These are phyloP conservation scores for Metschnikowia vanudenii DNA, from an alignment of 805 yeast species.

Conservation along the genomic window DNA sequence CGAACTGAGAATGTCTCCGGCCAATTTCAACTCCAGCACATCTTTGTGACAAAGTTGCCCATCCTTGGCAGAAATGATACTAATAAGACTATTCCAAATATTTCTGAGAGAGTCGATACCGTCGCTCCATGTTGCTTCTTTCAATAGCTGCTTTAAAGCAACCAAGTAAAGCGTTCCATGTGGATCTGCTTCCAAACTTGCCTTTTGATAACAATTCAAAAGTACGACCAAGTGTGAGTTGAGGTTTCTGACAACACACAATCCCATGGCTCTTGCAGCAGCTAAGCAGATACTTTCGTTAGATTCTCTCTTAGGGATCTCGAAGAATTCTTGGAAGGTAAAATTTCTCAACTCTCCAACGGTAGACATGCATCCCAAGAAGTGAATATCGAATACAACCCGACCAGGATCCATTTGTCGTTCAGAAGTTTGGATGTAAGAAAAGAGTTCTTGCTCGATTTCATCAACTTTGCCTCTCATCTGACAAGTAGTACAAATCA, in stretches of 20 bases:
- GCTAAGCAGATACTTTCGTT: constrained; percentile 41
- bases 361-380: constrained; percentile 50
- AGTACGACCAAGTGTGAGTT: constrained; percentile 38
- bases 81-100: constrained; percentile 16
- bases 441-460: constrained; percentile 30
- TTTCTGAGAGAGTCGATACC: constrained; percentile 2
- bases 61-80: constrained; percentile 6
- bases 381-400: constrained; percentile 38
- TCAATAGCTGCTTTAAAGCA: constrained; percentile 24
- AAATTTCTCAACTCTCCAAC: constrained; percentile 12
- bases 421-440: constrained; percentile 25
- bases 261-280: constrained; percentile 55
- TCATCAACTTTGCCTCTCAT: constrained; percentile 22
- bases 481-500: constrained; percentile 24
- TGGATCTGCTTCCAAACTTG: constrained; percentile 7
- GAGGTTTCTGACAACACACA: constrained; percentile 42
- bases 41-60: constrained; percentile 13
- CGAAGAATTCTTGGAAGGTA: constrained; percentile 36
- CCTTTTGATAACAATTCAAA: constrained; percentile 22
- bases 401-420: constrained; percentile 9
- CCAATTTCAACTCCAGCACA: constrained; percentile 29
- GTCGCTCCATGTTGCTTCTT: constrained; percentile 11
- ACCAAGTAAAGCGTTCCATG: constrained; percentile 18
- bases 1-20: constrained; percentile 37
- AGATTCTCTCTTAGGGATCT: constrained; percentile 27